phyloP scores from a whole-genome alignment of 2,329 filamentous ascomycete genomes.

The Drechslerella dactyloides region DNA sequence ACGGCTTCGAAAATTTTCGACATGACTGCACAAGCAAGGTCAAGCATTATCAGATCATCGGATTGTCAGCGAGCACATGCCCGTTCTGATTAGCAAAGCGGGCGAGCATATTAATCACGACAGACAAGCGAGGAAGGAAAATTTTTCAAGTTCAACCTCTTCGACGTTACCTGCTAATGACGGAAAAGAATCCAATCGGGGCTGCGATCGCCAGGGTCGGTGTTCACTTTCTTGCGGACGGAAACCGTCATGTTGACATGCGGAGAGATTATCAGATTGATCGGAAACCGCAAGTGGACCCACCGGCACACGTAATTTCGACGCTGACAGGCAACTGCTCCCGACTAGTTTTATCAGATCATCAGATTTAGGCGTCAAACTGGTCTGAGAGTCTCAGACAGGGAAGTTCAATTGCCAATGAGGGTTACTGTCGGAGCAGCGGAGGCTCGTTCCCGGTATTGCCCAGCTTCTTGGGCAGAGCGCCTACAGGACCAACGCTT shows the following conservation, averaged over 20 bases:
- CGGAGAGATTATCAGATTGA: conserved; percentile 51
- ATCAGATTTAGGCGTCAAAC: conserved; percentile 34
- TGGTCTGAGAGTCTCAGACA: conserved; percentile 14
- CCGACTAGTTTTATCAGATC: conserved; percentile 42
- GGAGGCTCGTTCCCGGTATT: neutral
- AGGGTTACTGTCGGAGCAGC: conserved; percentile 18
- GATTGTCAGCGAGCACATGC: conserved; percentile 43
- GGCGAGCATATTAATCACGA: conserved; percentile 14
- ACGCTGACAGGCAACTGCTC: neutral
- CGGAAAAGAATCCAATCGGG: neutral
- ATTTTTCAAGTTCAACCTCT: conserved; percentile 34
- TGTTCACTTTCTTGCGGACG: neutral
- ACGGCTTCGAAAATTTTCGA: conserved; percentile 7
- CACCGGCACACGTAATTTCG: conserved; percentile 43
- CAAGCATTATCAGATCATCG: conserved; percentile 50
- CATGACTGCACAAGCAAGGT: conserved; percentile 6
- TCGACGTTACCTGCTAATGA: conserved; percentile 27
- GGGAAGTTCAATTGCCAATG: conserved; percentile 25
- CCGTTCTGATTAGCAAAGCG: conserved; percentile 29
- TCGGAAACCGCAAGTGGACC: conserved; percentile 28
- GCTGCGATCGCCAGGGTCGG: neutral
- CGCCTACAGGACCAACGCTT: neutral
- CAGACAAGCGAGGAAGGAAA: conserved; percentile 18
- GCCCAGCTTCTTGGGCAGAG: neutral
- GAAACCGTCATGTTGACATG: conserved; percentile 2